Base-by-base conservation (phyloP, 2,329 filamentous ascomycete species). In the Emericellopsis cladophorae region DNA sequence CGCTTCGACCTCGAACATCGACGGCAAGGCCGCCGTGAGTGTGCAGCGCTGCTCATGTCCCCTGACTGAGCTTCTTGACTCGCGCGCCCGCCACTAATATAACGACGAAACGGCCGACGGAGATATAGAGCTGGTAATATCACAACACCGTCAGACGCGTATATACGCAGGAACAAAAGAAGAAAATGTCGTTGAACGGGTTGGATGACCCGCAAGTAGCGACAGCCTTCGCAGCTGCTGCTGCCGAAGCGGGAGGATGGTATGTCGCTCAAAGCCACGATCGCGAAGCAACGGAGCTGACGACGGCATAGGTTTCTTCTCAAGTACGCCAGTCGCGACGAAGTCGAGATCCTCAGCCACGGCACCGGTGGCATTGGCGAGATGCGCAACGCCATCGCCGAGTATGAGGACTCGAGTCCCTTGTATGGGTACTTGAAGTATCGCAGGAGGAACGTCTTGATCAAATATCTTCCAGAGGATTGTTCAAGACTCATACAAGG, bases 401-500 rank as follows among this genome's bases (percentile, higher is more conserved):
- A 76, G 46, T 94, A 93, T 57, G 76, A 84, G 42, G 89, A 95
- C 48, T 74, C 77, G 42, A 92, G 87, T 46, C 92, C 92, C 18
- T 68, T 98, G 37, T 98, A 93, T 56, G 92, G 92, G 40, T 87
- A 95, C 57, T 66, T 98, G 50, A 80, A 85, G 52, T 96, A 95
- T 61, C 74, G 90, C 42, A 79, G 89, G 56, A 79, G 88, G 56
- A 95, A 88, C 61, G 84, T 96, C 38, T 65, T 98, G 45, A 75
- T 98, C 59, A 95, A 92, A 65, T 95, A 92, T 59, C 74, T 95
- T 46, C 92, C 90, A 1, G 86, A 94, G 45, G 85, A 81, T 44
- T 90, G 89, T 49, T 96, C 92, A 47, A 77, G 92, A 52, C 69
- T 98, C 42, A 70, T 98, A 41, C 85, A 95, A 84, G 92, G 92